These are phyloP conservation scores for Solanum infundibuliforme DNA, from an alignment of 257 asterid species.

Conservation along the genomic window DNA sequence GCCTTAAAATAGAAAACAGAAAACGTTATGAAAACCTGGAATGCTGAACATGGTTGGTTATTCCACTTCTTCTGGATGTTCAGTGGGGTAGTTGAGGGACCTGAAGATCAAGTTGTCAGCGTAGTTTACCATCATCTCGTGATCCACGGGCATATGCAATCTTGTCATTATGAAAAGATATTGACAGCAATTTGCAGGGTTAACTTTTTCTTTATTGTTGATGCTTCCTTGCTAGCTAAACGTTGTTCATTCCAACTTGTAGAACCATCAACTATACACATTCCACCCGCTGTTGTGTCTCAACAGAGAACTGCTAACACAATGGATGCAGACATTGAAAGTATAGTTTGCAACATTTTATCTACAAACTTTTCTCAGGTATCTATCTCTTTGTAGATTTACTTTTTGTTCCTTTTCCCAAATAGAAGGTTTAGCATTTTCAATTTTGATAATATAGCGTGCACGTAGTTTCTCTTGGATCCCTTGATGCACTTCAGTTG, in stretches of 20 bases:
- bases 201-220: neutral
- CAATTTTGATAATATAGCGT: neutral
- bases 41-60: neutral
- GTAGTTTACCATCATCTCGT: neutral
- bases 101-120: neutral
- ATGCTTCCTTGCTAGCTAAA: neutral
- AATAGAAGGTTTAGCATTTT: neutral
- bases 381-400: neutral
- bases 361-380: constrained; percentile 67
- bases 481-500: neutral
- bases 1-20: neutral
- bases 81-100: neutral
- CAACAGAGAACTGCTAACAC: constrained; percentile 15
- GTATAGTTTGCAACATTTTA: constrained; percentile 36
- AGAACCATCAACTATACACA: constrained; percentile 58
- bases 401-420: neutral
- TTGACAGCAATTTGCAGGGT: neutral
- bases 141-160: neutral
- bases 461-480: neutral
- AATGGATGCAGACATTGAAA: constrained; percentile 32
- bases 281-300: constrained; percentile 10
- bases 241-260: constrained; percentile 3
- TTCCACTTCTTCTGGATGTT: neutral
- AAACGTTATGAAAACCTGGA: neutral
- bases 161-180: neutral